Conservation (phyloP, 306 rosid species). For the Mimosa bimucronata region DNA sequence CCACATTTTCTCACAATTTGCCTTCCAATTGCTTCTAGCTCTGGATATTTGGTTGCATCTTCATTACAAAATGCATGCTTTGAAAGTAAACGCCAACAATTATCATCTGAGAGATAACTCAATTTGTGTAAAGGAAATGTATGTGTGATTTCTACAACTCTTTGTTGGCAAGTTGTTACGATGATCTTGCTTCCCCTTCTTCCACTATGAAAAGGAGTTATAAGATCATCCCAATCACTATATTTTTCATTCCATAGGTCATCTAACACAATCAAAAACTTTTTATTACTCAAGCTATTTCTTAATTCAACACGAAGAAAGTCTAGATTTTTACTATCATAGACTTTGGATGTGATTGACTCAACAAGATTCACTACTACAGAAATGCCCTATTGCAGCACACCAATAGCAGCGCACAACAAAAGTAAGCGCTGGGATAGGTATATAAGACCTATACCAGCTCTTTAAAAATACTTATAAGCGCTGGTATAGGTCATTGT, state of each 20-base stretch:
- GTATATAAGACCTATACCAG: too few species aligned
- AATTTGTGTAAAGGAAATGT: conserved; percentile 40
- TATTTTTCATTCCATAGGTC: conserved; percentile 57
- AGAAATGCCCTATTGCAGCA: too few species aligned
- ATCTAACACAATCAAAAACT: conserved; percentile 56
- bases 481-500: too few species aligned
- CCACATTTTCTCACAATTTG: conserved; percentile 46
- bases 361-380: too few species aligned
- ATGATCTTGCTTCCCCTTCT: conserved; percentile 50
- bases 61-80: conserved; percentile 45
- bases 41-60: not conserved
- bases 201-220: conserved; percentile 37
- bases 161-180: conserved; percentile 45
- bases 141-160: conserved; percentile 44
- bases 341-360: too few species aligned
- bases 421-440: too few species aligned
- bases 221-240: conserved; percentile 47
- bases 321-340: too few species aligned
- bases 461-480: too few species aligned
- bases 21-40: conserved; percentile 41
- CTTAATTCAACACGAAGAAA: too few species aligned
- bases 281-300: too few species aligned
- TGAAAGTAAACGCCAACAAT: conserved; percentile 45
- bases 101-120: conserved; percentile 36
- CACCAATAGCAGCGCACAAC: too few species aligned